A percentile compares a stretch with the other conserved stretches of the same genome.
Conservation (phyloP, 139 green algal species). For the Chloropicon primus region DNA sequence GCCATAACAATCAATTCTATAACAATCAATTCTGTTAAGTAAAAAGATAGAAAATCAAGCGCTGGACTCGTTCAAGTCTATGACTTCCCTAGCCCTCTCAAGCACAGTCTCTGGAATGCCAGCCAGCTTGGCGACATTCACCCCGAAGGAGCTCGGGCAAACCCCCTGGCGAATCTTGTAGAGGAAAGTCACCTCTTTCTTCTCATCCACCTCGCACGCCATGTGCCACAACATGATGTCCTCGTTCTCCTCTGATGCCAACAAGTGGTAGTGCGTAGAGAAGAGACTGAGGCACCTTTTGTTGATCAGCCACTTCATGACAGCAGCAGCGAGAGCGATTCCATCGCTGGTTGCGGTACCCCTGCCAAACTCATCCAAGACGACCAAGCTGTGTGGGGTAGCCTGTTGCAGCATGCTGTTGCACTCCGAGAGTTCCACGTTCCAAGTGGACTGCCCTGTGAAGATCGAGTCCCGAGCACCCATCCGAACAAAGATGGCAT, state of each 20-base stretch:
- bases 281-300: slow-evolving; percentile 73
- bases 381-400: slow-evolving; percentile 58
- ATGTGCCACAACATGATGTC: slow-evolving; percentile 29
- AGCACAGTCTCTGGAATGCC: slow-evolving; percentile 59
- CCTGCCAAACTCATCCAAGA: slow-evolving; percentile 89
- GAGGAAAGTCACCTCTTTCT: slow-evolving; percentile 77
- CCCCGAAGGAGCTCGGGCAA: slow-evolving; percentile 88
- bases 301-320: slow-evolving; percentile 64
- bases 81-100: neutral
- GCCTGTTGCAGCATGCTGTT: slow-evolving; percentile 56
- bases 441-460: slow-evolving; percentile 83
- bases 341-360: slow-evolving; percentile 94
- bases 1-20: too few relatives aligned
- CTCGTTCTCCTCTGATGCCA: slow-evolving; percentile 45
- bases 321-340: slow-evolving; percentile 76
- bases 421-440: slow-evolving; percentile 92
- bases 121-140: slow-evolving; percentile 86
- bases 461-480: slow-evolving; percentile 77
- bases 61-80: neutral
- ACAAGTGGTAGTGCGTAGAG: slow-evolving; percentile 93
- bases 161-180: slow-evolving; percentile 64
- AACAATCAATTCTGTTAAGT: neutral
- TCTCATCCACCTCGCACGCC: slow-evolving; percentile 19
- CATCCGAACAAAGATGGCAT: slow-evolving; percentile 92
- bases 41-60: neutral